Conservation (phyloP, 768 basidiomycete genomes). For the Hortiboletus flavorubellus region DNA sequence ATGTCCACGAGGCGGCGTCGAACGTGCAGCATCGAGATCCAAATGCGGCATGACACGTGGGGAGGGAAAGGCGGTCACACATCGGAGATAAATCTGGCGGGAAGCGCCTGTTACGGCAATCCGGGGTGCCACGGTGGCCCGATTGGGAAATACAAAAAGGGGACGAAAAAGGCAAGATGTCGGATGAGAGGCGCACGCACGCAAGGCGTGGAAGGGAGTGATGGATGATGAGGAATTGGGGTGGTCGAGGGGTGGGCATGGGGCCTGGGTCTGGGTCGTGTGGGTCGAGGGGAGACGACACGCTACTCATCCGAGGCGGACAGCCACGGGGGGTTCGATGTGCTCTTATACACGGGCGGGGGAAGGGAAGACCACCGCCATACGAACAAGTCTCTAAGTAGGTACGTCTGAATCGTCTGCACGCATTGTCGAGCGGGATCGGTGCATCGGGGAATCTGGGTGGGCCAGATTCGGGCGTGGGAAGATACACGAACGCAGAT, state of each 20-base stretch:
- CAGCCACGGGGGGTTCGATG: slow-evolving; percentile 18
- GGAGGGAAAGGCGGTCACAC: not conserved
- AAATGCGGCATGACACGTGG: slow-evolving; percentile 25
- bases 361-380: slow-evolving; percentile 4
- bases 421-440: slow-evolving; percentile 16
- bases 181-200: slow-evolving; percentile 15
- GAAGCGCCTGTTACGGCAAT: slow-evolving; percentile 24
- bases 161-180: slow-evolving; percentile 11
- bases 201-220: slow-evolving; percentile 21
- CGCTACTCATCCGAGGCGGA: slow-evolving; percentile 7
- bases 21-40: slow-evolving; percentile 22
- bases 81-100: slow-evolving; percentile 29
- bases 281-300: slow-evolving; percentile 26
- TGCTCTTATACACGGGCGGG: slow-evolving; percentile 20
- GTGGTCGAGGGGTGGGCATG: slow-evolving; percentile 17
- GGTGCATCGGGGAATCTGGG: slow-evolving; percentile 30
- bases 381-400: slow-evolving; percentile 7
- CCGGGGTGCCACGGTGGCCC: slow-evolving; percentile 28
- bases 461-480: slow-evolving; percentile 12
- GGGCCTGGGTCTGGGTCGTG: slow-evolving; percentile 21
- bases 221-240: slow-evolving; percentile 23
- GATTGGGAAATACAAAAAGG: slow-evolving; percentile 19
- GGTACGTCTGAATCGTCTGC: slow-evolving; percentile 16
- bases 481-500: slow-evolving; percentile 28
- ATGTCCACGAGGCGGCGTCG: slow-evolving; percentile 13